Percentiles rank a stretch among this genome's conserved stretches.
Evolutionary conservation across 179 eudicot species (phyloP).

Genomic region (Silene vulgaris): DNA sequence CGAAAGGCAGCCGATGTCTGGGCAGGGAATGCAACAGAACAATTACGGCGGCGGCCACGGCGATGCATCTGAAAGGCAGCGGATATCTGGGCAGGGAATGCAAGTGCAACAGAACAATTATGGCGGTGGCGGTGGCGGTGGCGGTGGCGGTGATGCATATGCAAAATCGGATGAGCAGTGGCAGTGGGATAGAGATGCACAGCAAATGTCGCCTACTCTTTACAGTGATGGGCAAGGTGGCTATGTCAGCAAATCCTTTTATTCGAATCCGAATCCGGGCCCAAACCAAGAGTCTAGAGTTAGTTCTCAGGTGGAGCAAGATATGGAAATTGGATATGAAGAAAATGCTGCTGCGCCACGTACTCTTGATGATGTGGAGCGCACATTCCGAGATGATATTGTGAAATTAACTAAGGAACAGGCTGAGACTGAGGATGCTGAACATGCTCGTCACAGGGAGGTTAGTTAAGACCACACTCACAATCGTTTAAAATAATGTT

Average conservation of each 20-base stretch:
- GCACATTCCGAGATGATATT: slow-evolving; percentile 61
- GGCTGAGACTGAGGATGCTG: slow-evolving; percentile 74
- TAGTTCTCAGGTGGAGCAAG: slow-evolving; percentile 49
- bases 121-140: slow-evolving; percentile 30
- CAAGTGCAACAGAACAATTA: slow-evolving; percentile 36
- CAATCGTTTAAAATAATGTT: too few relatives aligned
- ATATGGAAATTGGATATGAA: slow-evolving; percentile 67
- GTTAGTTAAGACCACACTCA: slow-evolving; percentile 32
- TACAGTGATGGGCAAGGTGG: slow-evolving; percentile 65
- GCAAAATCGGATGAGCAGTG: slow-evolving; percentile 55
- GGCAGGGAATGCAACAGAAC: slow-evolving; percentile 42
- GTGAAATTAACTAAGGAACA: slow-evolving; percentile 74
- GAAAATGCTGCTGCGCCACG: slow-evolving; percentile 34
- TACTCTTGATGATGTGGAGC: slow-evolving; percentile 69
- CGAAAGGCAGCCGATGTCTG: slow-evolving; percentile 43
- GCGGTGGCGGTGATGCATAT: slow-evolving; percentile 34
- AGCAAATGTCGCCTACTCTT: slow-evolving; percentile 62
- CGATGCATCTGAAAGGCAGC: slow-evolving; percentile 39
- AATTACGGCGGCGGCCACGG: slow-evolving; percentile 40
- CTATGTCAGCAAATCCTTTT: slow-evolving; percentile 52
- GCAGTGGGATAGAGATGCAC: slow-evolving; percentile 84
- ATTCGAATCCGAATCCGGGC: slow-evolving; percentile 51
- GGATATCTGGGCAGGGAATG: slow-evolving; percentile 40
- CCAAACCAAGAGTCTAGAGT: slow-evolving; percentile 51
- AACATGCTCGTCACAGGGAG: slow-evolving; percentile 79